Evolutionary conservation across 2,329 filamentous ascomycete species (phyloP), one percentile per base, ranked within the genome.

Genomic region (Apiospora malaysiana): DNA sequence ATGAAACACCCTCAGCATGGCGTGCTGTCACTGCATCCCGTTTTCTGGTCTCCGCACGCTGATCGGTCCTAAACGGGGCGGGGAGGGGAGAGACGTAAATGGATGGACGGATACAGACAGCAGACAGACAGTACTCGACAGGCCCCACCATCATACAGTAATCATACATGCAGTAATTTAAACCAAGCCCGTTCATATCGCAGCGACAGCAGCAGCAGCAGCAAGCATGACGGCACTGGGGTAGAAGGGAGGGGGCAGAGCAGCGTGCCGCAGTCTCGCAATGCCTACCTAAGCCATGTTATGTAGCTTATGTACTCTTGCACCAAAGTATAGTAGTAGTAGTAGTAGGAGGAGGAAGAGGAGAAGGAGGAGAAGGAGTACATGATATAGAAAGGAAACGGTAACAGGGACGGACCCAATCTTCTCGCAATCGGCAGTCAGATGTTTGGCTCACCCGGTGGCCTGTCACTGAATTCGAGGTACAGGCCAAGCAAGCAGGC

Each of bases 1-100:
- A 40, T 63, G 56, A 63, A 63, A 63, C 56, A 63, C 56, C 18
- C 56, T 63, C 56, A 63, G 32, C 56, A 63, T 63, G 56, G 56
- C 56, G 56, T 63, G 56, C 56, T 63, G 56, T 63, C 56, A 63
- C 56, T 63, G 56, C 56, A 63, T 63, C 56, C 56, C 56, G 56
- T 63, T 63, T 63, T 40, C 56, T 59, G 18, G 56, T 63, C 56
- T 63, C 56, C 56, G 56, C 56, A 63, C 56, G 56, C 56, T 63
- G 56, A 63, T 63, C 56, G 21, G 56, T 63, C 56, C 56, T 40
- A 63, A 63, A 63, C 56, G 56, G 32, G 56, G 32, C 18, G 56
- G 56, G 56, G 56, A 32, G 56, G 21, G 9, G 56, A 9, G 51
- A 21, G 56, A n/a, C 56, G 56, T 56, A 14, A 27, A 27, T 27